Evolutionary conservation across 2,329 filamentous ascomycete species (phyloP).

Genomic region (Emmonsiellopsis sp.): DNA sequence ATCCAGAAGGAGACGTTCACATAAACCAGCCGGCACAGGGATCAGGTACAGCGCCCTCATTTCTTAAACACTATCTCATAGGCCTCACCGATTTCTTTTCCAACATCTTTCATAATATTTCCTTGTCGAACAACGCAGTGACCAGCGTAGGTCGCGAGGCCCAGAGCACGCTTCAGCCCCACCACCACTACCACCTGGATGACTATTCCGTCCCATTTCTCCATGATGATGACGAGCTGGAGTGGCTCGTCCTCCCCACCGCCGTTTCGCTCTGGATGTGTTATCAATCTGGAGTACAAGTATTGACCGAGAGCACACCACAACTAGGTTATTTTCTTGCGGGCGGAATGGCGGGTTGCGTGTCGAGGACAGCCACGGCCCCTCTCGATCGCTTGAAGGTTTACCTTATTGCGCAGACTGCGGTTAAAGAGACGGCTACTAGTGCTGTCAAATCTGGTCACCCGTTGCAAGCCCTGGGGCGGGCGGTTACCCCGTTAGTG

Average conservation of each 20-base stretch:
- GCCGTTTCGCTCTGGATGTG: constrained; percentile 35
- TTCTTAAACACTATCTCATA: constrained; percentile 26
- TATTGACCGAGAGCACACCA: constrained; percentile 38
- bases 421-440: constrained; percentile 48
- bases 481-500: constrained; percentile 58
- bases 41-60: constrained; percentile 62
- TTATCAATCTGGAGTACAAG: constrained; percentile 33
- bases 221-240: constrained; percentile 29
- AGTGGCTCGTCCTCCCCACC: constrained; percentile 33
- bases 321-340: constrained; percentile 88
- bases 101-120: constrained; percentile 11
- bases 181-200: neutral
- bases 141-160: constrained; percentile 8
- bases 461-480: constrained; percentile 53
- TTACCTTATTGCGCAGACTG: constrained; percentile 88
- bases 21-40: constrained; percentile 87
- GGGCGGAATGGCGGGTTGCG: constrained; percentile 85
- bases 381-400: constrained; percentile 96
- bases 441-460: constrained; percentile 62
- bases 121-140: constrained; percentile 7
- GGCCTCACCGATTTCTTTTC: constrained; percentile 3
- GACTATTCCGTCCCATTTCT: constrained; percentile 7
- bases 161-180: constrained; percentile 4
- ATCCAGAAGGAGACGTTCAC: constrained; percentile 85
- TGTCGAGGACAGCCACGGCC: constrained; percentile 90